These are phyloP conservation scores for Aschersonia sp. DNA, from an alignment of 2,329 filamentous ascomycete species.

Conservation along the genomic window DNA sequence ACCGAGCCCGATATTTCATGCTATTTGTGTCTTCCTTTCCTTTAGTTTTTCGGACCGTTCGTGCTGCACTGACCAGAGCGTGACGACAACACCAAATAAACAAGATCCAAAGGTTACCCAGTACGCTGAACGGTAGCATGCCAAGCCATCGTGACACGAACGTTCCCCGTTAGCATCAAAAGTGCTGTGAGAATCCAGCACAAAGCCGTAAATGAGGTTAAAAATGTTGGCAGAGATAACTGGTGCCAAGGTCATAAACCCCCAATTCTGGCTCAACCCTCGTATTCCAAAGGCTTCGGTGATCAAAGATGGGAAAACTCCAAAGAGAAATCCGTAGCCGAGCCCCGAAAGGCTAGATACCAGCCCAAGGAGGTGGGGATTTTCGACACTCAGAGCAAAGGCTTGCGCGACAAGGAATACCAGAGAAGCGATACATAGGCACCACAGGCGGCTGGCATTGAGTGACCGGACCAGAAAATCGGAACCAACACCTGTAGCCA, in stretches of 20 bases:
- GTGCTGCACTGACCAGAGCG: slow-evolving; percentile 54
- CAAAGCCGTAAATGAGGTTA: slow-evolving; percentile 76
- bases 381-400: slow-evolving; percentile 57
- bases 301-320: slow-evolving; percentile 79
- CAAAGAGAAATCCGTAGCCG: slow-evolving; percentile 87
- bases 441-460: slow-evolving; percentile 78
- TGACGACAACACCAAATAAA: slow-evolving; percentile 51
- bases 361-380: slow-evolving; percentile 62
- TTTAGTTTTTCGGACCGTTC: slow-evolving; percentile 28
- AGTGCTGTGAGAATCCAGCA: slow-evolving; percentile 70
- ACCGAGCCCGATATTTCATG: neutral
- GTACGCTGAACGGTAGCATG: slow-evolving; percentile 74
- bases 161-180: slow-evolving; percentile 54
- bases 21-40: slow-evolving; percentile 21
- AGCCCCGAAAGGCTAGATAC: slow-evolving; percentile 77
- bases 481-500: slow-evolving; percentile 59
- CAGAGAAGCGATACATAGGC: slow-evolving; percentile 60
- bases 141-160: slow-evolving; percentile 61
- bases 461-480: slow-evolving; percentile 78
- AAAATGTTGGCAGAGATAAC: slow-evolving; percentile 83
- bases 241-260: slow-evolving; percentile 80
- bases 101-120: slow-evolving; percentile 63
- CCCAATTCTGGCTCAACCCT: slow-evolving; percentile 91
- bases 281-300: slow-evolving; percentile 85
- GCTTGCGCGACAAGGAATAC: slow-evolving; percentile 74